Conservation (phyloP, 495 filamentous ascomycete genomes). For the Podospora pseudocomata region DNA sequence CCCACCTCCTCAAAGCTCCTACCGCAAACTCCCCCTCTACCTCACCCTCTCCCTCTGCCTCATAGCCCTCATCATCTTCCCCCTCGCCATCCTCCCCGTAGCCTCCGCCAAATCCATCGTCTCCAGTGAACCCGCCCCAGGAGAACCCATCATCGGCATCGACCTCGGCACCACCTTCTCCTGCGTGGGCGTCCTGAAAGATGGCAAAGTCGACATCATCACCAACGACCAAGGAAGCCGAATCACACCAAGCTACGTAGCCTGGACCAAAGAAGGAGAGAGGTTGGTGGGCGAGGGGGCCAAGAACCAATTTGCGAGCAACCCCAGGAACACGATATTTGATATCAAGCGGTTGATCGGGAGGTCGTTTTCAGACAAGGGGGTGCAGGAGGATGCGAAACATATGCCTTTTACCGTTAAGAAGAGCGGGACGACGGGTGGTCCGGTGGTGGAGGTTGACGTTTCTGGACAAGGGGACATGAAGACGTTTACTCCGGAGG, state of each 20-base stretch:
- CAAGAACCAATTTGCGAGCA: slow-evolving; percentile 99
- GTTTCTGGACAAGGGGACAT: slow-evolving; percentile 52
- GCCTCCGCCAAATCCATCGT: slow-evolving; percentile 69
- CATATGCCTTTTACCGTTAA: slow-evolving; percentile 82
- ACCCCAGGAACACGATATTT: slow-evolving; percentile 95
- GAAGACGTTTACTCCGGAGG: slow-evolving; percentile 75
- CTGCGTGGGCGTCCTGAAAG: slow-evolving; percentile 95
- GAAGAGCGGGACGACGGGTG: slow-evolving; percentile 59
- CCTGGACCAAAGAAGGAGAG: slow-evolving; percentile 83
- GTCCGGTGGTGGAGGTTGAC: slow-evolving; percentile 72
- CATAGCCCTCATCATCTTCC: slow-evolving; percentile 65
- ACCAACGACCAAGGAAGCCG: slow-evolving; percentile 92
- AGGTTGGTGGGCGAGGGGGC: slow-evolving; percentile 71
- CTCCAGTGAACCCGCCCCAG: slow-evolving; percentile 41
- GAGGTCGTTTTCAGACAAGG: slow-evolving; percentile 76
- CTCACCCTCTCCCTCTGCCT: slow-evolving; percentile 66
- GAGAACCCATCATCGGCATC: slow-evolving; percentile 76
- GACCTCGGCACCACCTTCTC: slow-evolving; percentile 98
- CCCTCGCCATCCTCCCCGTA: slow-evolving; percentile 60
- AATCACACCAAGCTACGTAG: slow-evolving; percentile 95
- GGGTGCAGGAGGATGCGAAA: slow-evolving; percentile 74
- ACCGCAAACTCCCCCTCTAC: background rate
- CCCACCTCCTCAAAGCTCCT: background rate
- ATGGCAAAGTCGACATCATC: slow-evolving; percentile 88
- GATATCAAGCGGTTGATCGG: slow-evolving; percentile 92